Percentiles rank a stretch among this genome's conserved stretches.
Conservation (phyloP, 352 stramenopile species). For the Globisporangium parvum region DNA sequence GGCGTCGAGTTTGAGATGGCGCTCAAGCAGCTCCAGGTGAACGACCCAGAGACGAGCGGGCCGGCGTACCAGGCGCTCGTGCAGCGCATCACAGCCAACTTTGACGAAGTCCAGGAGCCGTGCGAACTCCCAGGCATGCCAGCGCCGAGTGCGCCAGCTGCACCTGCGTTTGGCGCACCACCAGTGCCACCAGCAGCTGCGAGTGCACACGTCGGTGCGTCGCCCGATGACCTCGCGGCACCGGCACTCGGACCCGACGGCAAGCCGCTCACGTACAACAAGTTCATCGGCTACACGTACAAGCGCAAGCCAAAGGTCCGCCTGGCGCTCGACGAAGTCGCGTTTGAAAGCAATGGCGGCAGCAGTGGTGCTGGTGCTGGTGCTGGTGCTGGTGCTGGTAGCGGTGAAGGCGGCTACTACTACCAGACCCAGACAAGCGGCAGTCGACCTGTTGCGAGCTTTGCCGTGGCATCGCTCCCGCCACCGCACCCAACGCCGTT, state of each 20-base stretch:
- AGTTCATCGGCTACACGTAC: slow-evolving; percentile 91
- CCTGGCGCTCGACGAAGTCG: slow-evolving; percentile 66
- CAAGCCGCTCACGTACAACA: slow-evolving; percentile 86
- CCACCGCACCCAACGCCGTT: background rate
- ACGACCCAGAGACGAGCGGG: slow-evolving; percentile 30
- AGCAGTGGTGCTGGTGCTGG: background rate
- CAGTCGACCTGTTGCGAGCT: background rate
- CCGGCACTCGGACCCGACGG: slow-evolving; percentile 56
- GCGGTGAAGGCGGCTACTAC: background rate
- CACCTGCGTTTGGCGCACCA: background rate
- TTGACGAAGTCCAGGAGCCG: slow-evolving; percentile 93
- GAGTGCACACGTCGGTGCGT: slow-evolving; percentile 3
- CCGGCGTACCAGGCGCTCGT: slow-evolving; percentile 80
- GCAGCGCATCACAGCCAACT: slow-evolving; percentile 89
- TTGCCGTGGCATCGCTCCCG: background rate
- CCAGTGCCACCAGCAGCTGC: slow-evolving; percentile 8
- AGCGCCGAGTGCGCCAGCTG: background rate
- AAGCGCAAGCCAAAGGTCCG: slow-evolving; percentile 84
- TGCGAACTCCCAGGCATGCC: slow-evolving; percentile 26
- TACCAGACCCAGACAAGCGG: too few species aligned
- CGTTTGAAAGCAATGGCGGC: slow-evolving; percentile 33
- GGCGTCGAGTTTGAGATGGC: slow-evolving; percentile 84
- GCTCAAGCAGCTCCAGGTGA: slow-evolving; percentile 84
- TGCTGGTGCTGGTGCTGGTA: too few species aligned
- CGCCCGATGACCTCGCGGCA: slow-evolving; percentile 18